Evolutionary conservation across 306 rosid species (phyloP), one percentile per base, ranked within the genome.

Genomic region (Lathyrus oleraceus): DNA sequence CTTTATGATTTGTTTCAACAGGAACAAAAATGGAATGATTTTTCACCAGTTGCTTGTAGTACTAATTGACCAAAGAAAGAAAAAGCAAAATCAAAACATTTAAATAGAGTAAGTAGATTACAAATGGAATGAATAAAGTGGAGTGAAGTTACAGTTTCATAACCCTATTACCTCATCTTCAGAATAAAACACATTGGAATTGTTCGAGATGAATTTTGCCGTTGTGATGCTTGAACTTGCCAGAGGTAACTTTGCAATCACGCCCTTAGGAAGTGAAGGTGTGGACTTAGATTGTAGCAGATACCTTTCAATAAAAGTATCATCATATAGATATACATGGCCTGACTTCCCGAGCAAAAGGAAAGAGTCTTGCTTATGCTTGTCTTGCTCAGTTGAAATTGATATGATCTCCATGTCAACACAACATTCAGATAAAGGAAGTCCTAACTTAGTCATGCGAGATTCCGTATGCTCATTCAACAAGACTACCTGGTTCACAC

Each of bases 321-420:
- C 97, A 51, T 94, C 97, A 65, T 85, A 87, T 49, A 73, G 78
- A 67, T 94, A 85, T 43, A 88, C 40, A 42, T 71, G 84, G 65
- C 98, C 94, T 32, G 96, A 85, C 73, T 85, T 90, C 60, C 97
- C 97, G 44, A 94, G 83, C 85, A 88, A 76, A 67, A 90, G 70
- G 67, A 88, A 67, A 70, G 11, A 75, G 39, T 85, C 90, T 67
- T 88, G 91, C 78, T 81, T 87, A 42, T 84, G 81, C 81, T 88
- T 93, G 90, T 78, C 82, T 71, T 85, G 91, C 66, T 93, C 98
- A 57, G 74, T 78, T 20, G 84, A 79, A 65, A 82, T 78, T 78
- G 92, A 85, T 66, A 90, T 53, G 64, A 88, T 77, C 76, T 87
- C 97, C 96, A 94, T 88, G 73, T 80, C 89, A 36, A 77, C 52